phyloP scores from a whole-genome alignment of 495 filamentous ascomycete genomes.

The Bryoglossum gracile region DNA sequence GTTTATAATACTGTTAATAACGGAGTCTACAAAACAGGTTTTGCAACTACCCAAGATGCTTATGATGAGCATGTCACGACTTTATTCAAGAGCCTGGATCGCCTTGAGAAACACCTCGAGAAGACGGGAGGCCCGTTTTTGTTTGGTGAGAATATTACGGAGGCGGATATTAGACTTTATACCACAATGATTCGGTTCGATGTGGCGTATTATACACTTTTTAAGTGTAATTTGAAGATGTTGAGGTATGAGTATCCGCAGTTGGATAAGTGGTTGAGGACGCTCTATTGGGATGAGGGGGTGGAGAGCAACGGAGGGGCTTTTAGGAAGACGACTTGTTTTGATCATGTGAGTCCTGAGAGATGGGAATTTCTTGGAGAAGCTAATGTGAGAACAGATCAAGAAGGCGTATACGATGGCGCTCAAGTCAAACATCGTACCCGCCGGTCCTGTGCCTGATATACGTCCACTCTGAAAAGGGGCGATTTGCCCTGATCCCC shows the following conservation, averaged over 20 bases:
- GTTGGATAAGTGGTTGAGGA: conserved; percentile 59
- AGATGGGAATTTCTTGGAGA: background rate
- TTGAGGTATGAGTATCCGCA: conserved; percentile 69
- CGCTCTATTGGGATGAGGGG: conserved; percentile 59
- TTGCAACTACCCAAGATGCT: conserved; percentile 57
- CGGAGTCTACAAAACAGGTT: conserved; percentile 58
- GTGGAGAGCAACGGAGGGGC: conserved; percentile 31
- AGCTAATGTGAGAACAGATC: background rate
- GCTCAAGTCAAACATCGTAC: background rate
- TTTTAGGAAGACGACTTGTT: conserved; percentile 59
- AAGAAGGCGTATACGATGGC: conserved; percentile 1
- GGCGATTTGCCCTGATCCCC: too few species aligned
- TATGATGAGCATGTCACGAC: conserved; percentile 59
- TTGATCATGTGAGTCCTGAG: conserved; percentile 32
- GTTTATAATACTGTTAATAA: conserved; percentile 80
- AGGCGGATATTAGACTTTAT: conserved; percentile 69
- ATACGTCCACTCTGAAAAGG: conserved; percentile 4
- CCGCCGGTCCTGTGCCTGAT: conserved; percentile 6
- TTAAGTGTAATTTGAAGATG: conserved; percentile 84
- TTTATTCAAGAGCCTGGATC: conserved; percentile 67
- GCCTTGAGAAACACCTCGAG: conserved; percentile 56
- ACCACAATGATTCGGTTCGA: conserved; percentile 83
- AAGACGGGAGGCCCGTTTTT: conserved; percentile 49
- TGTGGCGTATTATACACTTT: conserved; percentile 80
- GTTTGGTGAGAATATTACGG: conserved; percentile 62